Evolutionary conservation across 192 early-diverging fungal species (phyloP).

Genomic region (Polychytrium aggregatum): DNA sequence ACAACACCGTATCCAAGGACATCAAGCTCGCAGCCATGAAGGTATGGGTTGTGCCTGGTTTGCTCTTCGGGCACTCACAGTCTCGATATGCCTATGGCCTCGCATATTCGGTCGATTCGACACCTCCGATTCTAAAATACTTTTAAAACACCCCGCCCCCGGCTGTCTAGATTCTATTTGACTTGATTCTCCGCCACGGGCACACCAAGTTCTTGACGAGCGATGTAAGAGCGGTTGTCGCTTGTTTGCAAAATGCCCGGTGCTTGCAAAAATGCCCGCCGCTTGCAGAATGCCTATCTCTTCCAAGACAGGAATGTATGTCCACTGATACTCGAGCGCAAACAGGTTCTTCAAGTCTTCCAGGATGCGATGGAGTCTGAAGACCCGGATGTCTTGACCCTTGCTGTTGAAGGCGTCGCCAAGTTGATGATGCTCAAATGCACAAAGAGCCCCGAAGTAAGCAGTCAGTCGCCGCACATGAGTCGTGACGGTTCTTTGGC

Average conservation of each 20-base stretch:
- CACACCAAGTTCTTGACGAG: constrained; percentile 11
- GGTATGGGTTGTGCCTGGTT: constrained; percentile 30
- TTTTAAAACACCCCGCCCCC: not conserved
- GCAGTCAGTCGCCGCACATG: no score
- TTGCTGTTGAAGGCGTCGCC: constrained; percentile 65
- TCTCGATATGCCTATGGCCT: no score
- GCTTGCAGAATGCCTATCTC: no score
- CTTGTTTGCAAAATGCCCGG: constrained; percentile 5
- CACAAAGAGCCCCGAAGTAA: constrained; percentile 29
- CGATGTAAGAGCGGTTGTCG: constrained; percentile 10
- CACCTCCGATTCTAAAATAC: not conserved
- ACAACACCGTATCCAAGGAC: constrained; percentile 40
- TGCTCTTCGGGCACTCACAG: no score
- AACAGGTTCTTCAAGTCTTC: constrained; percentile 32
- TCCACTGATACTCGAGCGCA: no score
- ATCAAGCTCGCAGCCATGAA: constrained; percentile 58
- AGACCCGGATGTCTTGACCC: constrained; percentile 48
- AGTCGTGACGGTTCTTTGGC: no score
- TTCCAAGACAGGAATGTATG: no score
- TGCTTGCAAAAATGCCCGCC: no score
- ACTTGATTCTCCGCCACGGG: constrained; percentile 50
- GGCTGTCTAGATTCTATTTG: constrained; percentile 43
- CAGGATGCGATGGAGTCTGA: constrained; percentile 45
- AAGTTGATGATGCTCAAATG: constrained; percentile 54
- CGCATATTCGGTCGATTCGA: no score